phyloP scores from a whole-genome alignment of 352 stramenopile genomes.

The Pythium folliculosum region DNA sequence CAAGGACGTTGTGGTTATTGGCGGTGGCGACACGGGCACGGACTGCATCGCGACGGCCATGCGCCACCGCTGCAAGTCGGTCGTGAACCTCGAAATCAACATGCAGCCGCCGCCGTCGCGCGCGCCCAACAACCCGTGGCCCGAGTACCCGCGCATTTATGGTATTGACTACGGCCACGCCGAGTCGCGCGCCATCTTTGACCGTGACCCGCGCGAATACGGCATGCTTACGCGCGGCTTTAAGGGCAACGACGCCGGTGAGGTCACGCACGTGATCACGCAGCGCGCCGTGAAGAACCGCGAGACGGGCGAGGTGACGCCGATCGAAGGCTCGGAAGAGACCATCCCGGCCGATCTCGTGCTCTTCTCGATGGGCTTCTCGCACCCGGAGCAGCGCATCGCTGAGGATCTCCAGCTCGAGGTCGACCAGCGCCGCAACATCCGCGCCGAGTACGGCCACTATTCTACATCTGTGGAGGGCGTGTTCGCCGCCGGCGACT shows the following conservation, averaged over 20 bases:
- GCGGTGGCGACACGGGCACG: slow-evolving; percentile 95
- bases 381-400: slow-evolving; percentile 93
- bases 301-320: slow-evolving; percentile 68
- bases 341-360: slow-evolving; percentile 94
- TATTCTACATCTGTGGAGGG: slow-evolving; percentile 94
- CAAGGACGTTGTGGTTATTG: slow-evolving; percentile 98
- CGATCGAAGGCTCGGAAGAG: slow-evolving; percentile 88
- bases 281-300: slow-evolving; percentile 55
- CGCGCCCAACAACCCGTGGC: slow-evolving; percentile 95
- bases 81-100: slow-evolving; percentile 98
- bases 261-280: slow-evolving; percentile 80
- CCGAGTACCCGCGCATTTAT: slow-evolving; percentile 97
- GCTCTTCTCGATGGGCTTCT: slow-evolving; percentile 98
- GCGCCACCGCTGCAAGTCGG: slow-evolving; percentile 95
- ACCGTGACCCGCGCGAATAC: slow-evolving; percentile 90
- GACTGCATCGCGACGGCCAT: slow-evolving; percentile 99
- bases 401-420: slow-evolving; percentile 89
- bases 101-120: slow-evolving; percentile 89
- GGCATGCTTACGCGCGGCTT: slow-evolving; percentile 77
- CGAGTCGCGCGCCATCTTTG: slow-evolving; percentile 92
- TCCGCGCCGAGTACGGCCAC: slow-evolving; percentile 91
- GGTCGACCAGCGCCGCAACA: slow-evolving; percentile 95
- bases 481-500: slow-evolving; percentile 98
- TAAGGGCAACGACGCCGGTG: slow-evolving; percentile 69
- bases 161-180: slow-evolving; percentile 98